Percentiles rank a stretch among this genome's conserved stretches.
Conservation (phyloP, 2,329 filamentous ascomycete genomes). For the Dissoconium aciculare region DNA sequence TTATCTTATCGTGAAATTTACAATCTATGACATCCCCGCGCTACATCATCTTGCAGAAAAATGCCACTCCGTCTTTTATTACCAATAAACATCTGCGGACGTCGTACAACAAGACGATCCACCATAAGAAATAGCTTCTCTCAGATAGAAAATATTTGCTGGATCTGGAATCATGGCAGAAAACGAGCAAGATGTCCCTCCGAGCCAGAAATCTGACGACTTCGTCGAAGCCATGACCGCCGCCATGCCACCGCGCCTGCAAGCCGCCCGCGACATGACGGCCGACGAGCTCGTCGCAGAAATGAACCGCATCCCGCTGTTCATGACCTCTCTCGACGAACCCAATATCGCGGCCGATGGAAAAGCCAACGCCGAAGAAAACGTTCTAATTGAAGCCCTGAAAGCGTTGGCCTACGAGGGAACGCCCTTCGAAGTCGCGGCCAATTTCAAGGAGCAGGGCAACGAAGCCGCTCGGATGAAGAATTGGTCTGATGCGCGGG, state of each 20-base stretch:
- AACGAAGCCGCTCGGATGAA: conserved; percentile 71
- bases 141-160: too few species aligned
- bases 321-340: conserved; percentile 80
- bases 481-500: conserved; percentile 67
- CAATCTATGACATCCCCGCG: too few species aligned
- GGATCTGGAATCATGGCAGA: too few species aligned
- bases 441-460: conserved; percentile 78
- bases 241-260: conserved; percentile 44
- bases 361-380: conserved; percentile 47
- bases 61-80: too few species aligned
- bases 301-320: conserved; percentile 63
- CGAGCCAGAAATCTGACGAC: too few species aligned
- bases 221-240: conserved; percentile 21
- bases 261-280: conserved; percentile 40
- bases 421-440: conserved; percentile 64
- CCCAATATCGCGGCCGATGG: too few species aligned
- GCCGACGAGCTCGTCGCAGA: conserved; percentile 47
- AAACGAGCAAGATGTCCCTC: too few species aligned
- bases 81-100: too few species aligned
- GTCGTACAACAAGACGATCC: too few species aligned
- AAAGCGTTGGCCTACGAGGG: conserved; percentile 88
- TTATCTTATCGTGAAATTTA: too few species aligned
- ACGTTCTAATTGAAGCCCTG: conserved; percentile 70
- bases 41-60: too few species aligned
- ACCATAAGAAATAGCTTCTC: too few species aligned